Evolutionary conservation across 768 basidiomycete species (phyloP).

Genomic region (Panaeolus papilionaceus): DNA sequence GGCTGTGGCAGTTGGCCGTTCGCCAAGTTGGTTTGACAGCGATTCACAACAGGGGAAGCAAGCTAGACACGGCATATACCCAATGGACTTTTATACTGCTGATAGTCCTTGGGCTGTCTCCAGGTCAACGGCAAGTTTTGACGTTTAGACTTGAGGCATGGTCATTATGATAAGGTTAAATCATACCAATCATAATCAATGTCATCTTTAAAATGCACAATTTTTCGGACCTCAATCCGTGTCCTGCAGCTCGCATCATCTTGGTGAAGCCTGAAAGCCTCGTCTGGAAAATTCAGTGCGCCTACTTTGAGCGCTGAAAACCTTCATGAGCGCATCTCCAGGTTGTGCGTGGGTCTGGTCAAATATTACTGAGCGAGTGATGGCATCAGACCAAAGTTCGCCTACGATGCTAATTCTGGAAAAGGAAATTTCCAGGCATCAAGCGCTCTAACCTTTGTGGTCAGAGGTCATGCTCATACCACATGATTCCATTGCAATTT

Average conservation of each 20-base stretch:
- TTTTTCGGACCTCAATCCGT: background rate
- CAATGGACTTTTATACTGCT: conserved; percentile 96
- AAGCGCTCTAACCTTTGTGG: conserved; percentile 1
- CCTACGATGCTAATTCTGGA: background rate
- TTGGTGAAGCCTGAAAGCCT: no score
- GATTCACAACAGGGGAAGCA: conserved; percentile 27
- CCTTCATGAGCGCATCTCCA: background rate
- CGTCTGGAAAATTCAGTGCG: background rate
- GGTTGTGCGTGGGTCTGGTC: background rate
- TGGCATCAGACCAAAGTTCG: conserved; percentile 3
- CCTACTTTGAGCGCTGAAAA: background rate
- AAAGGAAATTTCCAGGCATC: conserved; percentile 9
- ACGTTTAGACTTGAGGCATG: conserved; percentile 18
- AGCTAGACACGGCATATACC: conserved; percentile 62
- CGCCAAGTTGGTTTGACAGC: conserved; percentile 67
- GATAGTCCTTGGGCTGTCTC: conserved; percentile 80
- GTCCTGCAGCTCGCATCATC: background rate
- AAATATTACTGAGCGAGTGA: background rate
- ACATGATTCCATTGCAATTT: background rate
- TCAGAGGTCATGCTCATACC: background rate
- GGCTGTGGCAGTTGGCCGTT: conserved; percentile 78
- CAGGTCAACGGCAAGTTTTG: conserved; percentile 59
- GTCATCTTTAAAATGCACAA: background rate
- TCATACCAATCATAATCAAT: background rate
- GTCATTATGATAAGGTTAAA: background rate